Evolutionary conservation across 1,284 basidiomycete genomes (phyloP).

Genomic region (Inonotus hispidus): DNA sequence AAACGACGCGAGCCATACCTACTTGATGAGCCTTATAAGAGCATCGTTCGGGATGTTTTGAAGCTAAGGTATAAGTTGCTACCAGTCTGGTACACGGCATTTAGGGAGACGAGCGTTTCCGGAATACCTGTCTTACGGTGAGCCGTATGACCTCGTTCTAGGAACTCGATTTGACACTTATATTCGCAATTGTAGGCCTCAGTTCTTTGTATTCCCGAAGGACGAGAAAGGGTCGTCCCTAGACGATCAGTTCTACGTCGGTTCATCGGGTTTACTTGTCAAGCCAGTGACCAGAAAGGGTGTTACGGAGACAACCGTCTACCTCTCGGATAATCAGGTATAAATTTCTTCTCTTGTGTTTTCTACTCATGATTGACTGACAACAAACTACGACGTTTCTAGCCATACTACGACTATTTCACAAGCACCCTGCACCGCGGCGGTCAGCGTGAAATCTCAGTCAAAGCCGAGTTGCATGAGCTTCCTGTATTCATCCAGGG

Average conservation of each 20-base stretch:
- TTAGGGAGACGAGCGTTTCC: constrained; percentile 77
- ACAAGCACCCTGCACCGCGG: constrained; percentile 63
- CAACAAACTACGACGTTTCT: constrained; percentile 3
- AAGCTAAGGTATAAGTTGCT: constrained; percentile 85
- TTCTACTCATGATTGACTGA: neutral
- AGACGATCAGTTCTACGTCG: constrained; percentile 95
- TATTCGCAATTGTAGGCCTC: constrained; percentile 56
- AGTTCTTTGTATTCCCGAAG: constrained; percentile 89
- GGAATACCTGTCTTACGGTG: constrained; percentile 80
- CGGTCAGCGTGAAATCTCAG: constrained; percentile 57
- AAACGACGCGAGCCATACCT: constrained; percentile 97
- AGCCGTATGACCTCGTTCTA: constrained; percentile 18
- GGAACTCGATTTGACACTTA: neutral
- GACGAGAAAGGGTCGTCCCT: constrained; percentile 81
- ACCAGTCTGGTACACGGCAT: constrained; percentile 96
- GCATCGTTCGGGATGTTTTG: constrained; percentile 75
- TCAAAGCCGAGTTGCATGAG: constrained; percentile 73
- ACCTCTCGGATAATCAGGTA: constrained; percentile 85
- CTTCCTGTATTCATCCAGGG: constrained; percentile 88
- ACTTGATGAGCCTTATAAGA: constrained; percentile 83
- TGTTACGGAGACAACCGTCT: constrained; percentile 67
- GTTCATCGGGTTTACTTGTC: constrained; percentile 82
- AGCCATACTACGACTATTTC: constrained; percentile 97
- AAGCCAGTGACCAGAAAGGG: constrained; percentile 86
- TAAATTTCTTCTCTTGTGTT: constrained; percentile 19